A percentile compares a stretch with the other conserved stretches of the same genome.
These are phyloP conservation scores for Zygosaccharomyces pseudobailii DNA, from an alignment of 1,139 yeast genomes.

Conservation along the genomic window DNA sequence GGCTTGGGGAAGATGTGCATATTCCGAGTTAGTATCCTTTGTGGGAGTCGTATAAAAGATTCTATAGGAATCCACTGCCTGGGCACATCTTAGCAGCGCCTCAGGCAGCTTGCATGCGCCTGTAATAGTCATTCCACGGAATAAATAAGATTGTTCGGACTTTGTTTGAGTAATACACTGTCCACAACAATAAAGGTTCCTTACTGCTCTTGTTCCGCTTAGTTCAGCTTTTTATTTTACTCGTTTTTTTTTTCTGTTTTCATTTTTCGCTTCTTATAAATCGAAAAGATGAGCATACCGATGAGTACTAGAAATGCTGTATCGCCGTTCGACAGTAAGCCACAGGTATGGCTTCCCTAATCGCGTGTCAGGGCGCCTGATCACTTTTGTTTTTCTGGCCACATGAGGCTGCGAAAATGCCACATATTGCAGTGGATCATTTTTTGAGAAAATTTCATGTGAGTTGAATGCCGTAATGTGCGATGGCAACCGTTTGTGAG, in stretches of 20 bases:
- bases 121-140: slow-evolving; percentile 8
- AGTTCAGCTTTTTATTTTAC: not conserved
- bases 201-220: not conserved
- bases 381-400: not conserved
- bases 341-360: slow-evolving; percentile 2
- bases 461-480: not conserved
- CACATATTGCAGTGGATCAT: not conserved
- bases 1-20: slow-evolving; percentile 7
- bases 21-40: slow-evolving; percentile 13
- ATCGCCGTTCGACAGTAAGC: slow-evolving; percentile 2
- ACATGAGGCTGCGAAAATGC: not conserved
- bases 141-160: not conserved
- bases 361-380: not conserved
- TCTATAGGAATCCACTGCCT: slow-evolving; percentile 8
- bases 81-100: slow-evolving; percentile 10
- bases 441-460: not conserved
- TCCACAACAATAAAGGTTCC: not conserved
- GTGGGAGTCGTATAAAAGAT: slow-evolving; percentile 21
- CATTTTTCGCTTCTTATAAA: slow-evolving; percentile 2
- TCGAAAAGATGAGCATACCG: not conserved
- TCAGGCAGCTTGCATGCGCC: slow-evolving; percentile 8
- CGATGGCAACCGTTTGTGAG: not conserved
- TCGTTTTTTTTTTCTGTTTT: not conserved
- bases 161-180: not conserved
- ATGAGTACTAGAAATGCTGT: not conserved